A percentile compares a stretch with the other conserved stretches of the same genome.
These are phyloP conservation scores for Diplodia corticola DNA, from an alignment of 2,329 filamentous ascomycete genomes.

Conservation along the genomic window DNA sequence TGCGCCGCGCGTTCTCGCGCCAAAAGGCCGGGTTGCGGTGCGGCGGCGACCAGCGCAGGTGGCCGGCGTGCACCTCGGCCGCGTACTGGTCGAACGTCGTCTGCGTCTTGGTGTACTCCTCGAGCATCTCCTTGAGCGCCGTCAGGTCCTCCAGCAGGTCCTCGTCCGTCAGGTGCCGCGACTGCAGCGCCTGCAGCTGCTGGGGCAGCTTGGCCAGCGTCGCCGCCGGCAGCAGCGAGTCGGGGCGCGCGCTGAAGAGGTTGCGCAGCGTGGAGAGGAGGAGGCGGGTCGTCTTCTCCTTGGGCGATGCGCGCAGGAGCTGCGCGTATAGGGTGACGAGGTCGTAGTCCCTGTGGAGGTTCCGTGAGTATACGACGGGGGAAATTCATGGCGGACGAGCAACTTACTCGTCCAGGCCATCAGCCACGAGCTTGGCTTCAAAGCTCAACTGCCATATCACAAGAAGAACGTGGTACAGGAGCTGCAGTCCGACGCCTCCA, in stretches of 20 bases:
- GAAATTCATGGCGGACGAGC: neutral
- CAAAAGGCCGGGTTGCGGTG: slow-evolving; percentile 86
- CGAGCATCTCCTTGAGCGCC: slow-evolving; percentile 62
- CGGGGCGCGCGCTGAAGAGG: slow-evolving; percentile 73
- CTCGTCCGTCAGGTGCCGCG: slow-evolving; percentile 52
- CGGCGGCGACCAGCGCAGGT: slow-evolving; percentile 89
- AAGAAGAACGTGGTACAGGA: slow-evolving; percentile 90
- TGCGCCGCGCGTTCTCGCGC: slow-evolving; percentile 85
- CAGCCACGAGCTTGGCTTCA: slow-evolving; percentile 69
- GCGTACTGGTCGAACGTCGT: slow-evolving; percentile 70
- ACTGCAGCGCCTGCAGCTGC: slow-evolving; percentile 59
- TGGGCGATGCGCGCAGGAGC: slow-evolving; percentile 86
- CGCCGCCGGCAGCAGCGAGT: slow-evolving; percentile 72
- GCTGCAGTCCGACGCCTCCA: slow-evolving; percentile 85
- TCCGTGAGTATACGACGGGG: slow-evolving; percentile 11
- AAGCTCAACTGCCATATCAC: slow-evolving; percentile 98
- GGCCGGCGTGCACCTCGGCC: slow-evolving; percentile 80
- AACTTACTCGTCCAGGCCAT: slow-evolving; percentile 80
- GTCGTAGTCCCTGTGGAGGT: slow-evolving; percentile 75
- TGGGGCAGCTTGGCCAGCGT: slow-evolving; percentile 78
- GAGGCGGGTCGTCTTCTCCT: slow-evolving; percentile 95
- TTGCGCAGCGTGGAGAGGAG: slow-evolving; percentile 88
- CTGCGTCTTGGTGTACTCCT: slow-evolving; percentile 76
- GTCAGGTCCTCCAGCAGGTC: slow-evolving; percentile 55
- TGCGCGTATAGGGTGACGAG: slow-evolving; percentile 90